Conservation (phyloP, 768 basidiomycete species). For the Coprinopsis cinerea region DNA sequence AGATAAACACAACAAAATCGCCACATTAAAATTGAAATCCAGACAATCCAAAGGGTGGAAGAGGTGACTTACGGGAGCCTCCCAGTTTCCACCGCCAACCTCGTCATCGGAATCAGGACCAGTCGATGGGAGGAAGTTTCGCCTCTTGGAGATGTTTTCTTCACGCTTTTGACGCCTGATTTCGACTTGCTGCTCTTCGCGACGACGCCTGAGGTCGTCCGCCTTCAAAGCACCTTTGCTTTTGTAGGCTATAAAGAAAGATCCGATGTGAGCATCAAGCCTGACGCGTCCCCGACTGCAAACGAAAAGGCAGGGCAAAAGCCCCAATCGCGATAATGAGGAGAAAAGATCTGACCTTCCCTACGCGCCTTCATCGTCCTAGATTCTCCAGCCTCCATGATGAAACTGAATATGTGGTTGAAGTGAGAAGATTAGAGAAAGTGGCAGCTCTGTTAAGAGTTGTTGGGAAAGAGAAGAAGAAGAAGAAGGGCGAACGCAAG, state of each 20-base stretch:
- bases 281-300: too few relatives aligned
- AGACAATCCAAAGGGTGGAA: constrained; percentile 10
- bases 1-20: constrained; percentile 14
- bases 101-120: constrained; percentile 91
- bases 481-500: constrained; percentile 16
- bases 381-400: constrained; percentile 37
- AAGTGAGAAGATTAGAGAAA: constrained; percentile 13
- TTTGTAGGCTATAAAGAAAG: constrained; percentile 85
- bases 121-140: constrained; percentile 80
- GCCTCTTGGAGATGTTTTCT: constrained; percentile 96
- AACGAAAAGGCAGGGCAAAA: too few relatives aligned
- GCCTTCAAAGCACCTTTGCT: constrained; percentile 84
- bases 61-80: constrained; percentile 70
- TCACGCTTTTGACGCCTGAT: constrained; percentile 98
- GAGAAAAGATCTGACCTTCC: constrained; percentile 45
- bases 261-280: too few relatives aligned
- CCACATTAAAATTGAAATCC: too few relatives aligned
- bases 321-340: constrained; percentile 23
- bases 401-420: constrained; percentile 17
- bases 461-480: constrained; percentile 28
- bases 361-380: constrained; percentile 72
- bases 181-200: constrained; percentile 98
- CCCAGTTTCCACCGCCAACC: constrained; percentile 61
- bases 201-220: constrained; percentile 91
- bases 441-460: constrained; percentile 19